Base-by-base conservation (phyloP, 495 filamentous ascomycete genomes). In the Penicillium robsamsonii region DNA sequence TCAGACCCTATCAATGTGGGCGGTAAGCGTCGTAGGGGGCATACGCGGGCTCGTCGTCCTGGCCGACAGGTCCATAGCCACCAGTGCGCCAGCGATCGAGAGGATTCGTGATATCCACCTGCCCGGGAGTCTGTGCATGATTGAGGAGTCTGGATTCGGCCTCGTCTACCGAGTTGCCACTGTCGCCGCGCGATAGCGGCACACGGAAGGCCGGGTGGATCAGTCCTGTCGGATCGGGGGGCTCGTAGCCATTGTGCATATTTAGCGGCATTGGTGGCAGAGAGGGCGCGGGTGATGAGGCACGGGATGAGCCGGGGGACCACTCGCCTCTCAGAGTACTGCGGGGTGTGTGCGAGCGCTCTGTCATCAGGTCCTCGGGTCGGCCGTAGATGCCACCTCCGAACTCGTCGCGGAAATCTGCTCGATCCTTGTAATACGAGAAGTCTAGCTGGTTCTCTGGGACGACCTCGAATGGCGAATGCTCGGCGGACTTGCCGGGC, bases 371-470 rank as follows among this genome's bases (percentile, higher is more conserved):
- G 59, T 91, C 87, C n/a, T 82, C 78, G 2, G 82, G 77, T 18
- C 79, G 80, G 33, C 87, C 88, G 62, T 86, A 92, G 15, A 92
- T 80, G 24, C 88, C 86, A 10, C 89, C 93, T 18, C 91, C 91
- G 62, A 90, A 86, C 45, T 96, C 91, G 9, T 90, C 89, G 1
- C 84, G 83, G 76, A 98, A 98, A 59, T 97, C 92, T 13, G 86
- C 80, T 0, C 91, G 84, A 62, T 94, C 82, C 71, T 95, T 97
- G 79, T 84, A 97, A 71, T 92, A 92, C 46, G 86, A 84, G 65
- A 97, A 97, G 64, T 98, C 93, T 59, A 97, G 87, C n/a, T 91
- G 84, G 48, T 81, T 83, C 64, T 97, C 94, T 0, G 87, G 84
- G 4, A 98, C 92, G 51, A 97, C 82, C 70, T 97, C 93, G 73